Evolutionary conservation across 495 filamentous ascomycete genomes (phyloP).

Genomic region (Parathielavia appendiculata): DNA sequence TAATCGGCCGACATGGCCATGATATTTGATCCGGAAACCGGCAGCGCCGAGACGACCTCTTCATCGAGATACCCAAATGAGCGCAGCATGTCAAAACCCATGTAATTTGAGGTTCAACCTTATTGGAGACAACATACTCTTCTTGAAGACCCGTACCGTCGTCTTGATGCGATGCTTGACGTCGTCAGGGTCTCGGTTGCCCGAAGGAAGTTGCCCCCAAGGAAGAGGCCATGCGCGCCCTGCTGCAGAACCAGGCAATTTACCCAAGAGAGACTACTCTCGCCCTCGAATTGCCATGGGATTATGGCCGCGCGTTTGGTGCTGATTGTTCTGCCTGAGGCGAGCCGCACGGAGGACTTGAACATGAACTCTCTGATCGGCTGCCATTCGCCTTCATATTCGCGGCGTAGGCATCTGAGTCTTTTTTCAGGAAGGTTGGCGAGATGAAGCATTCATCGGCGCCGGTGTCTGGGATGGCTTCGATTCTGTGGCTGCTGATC

Average conservation of each 20-base stretch:
- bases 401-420: background rate
- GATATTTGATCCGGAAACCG: conserved; percentile 3
- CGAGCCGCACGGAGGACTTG: background rate
- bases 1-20: conserved; percentile 1
- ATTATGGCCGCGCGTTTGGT: background rate
- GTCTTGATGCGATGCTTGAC: background rate
- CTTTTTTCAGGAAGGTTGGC: background rate
- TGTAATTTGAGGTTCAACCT: background rate
- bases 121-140: background rate
- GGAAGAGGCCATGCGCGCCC: background rate
- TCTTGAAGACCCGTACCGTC: background rate
- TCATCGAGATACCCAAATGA: background rate
- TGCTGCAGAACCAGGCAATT: background rate
- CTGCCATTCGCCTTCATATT: no score
- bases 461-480: conserved; percentile 2
- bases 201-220: background rate
- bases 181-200: background rate
- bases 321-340: background rate
- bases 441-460: conserved; percentile 2
- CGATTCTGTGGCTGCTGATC: background rate
- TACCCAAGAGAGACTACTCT: background rate
- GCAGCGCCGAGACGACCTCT: background rate
- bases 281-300: background rate
- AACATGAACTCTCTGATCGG: background rate
- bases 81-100: background rate